Base-by-base conservation (phyloP, 129 eudicot species). In the sunflower (Helianthus annuus) region DNA sequence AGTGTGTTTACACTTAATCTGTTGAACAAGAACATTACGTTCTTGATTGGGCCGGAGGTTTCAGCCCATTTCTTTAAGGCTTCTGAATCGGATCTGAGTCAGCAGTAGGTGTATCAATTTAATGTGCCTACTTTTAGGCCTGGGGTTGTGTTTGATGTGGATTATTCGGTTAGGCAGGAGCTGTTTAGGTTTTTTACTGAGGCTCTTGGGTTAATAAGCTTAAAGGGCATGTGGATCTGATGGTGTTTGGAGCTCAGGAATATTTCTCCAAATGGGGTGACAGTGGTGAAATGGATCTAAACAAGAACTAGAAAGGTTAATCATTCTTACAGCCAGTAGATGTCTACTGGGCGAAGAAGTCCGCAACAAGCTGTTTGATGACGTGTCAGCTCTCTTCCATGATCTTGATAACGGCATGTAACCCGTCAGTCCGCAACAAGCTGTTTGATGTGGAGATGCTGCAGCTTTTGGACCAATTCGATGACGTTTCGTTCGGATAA, bases 221-320 rank as follows among this genome's bases (percentile, higher is more conserved):
- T 55, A 93, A 84, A 66, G 84, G 83, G 7, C 89, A 93, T 72
- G 96, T 93, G 14, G 95, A 93, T 82, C 85, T 78, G 81, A 93
- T 93, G 98, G 87, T 93, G 52, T 57, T 68, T 62, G 98, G 89
- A 80, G 95, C 98, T 64, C 64, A 87, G 97, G 94, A 92, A 7
- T 89, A 85, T 70, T 94, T 94, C 83, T 85, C 97, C 8, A 94
- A 94, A 74, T 94, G 97, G 98, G 93, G 97, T 29, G 97, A 93
- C 9, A 79, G 85, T 68, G 98, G 98, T 34, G 98, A 84, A 82
- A 89, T 90, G 29, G 98, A 94, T 81, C 79, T 94, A 16, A 94
- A 66, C 76, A 87, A 24, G 96, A 94, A 72, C 79, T 94, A 40
- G 97, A 87, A 76, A 89, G 82, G 36, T 96, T 94, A 4, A 94